Percentiles rank a stretch among this genome's conserved stretches.
Conservation (phyloP, 371 early-diverging fungal genomes). For the Mucor racemosus region DNA sequence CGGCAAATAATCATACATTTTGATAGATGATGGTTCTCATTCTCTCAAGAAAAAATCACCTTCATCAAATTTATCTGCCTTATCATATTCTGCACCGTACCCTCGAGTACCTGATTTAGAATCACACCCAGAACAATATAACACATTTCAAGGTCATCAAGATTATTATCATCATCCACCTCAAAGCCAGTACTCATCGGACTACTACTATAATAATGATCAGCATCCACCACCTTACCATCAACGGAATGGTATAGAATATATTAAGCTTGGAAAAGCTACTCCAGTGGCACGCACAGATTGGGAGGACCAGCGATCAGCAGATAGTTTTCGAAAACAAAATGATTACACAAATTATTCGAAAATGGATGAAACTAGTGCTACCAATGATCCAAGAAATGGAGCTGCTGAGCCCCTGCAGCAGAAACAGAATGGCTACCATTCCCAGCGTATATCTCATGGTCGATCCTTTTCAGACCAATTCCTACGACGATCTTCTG, state of each 20-base stretch:
- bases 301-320: neutral
- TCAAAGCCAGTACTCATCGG: neutral
- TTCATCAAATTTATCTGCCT: neutral
- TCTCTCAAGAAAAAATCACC: neutral
- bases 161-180: neutral
- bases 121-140: neutral
- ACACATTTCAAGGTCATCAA: neutral
- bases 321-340: neutral
- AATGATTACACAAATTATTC: neutral
- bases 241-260: neutral
- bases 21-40: neutral
- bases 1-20: neutral
- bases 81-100: neutral
- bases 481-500: constrained; percentile 16
- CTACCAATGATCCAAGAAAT: neutral
- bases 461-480: constrained; percentile 24
- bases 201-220: neutral
- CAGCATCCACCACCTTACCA: neutral
- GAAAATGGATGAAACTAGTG: neutral
- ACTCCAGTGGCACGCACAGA: neutral
- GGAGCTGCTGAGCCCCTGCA: constrained; percentile 3
- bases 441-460: constrained; percentile 8
- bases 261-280: neutral
- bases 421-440: neutral
- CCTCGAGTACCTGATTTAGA: neutral